Conservation (phyloP, 2,329 filamentous ascomycete genomes). For the Hypomyces perniciosus region DNA sequence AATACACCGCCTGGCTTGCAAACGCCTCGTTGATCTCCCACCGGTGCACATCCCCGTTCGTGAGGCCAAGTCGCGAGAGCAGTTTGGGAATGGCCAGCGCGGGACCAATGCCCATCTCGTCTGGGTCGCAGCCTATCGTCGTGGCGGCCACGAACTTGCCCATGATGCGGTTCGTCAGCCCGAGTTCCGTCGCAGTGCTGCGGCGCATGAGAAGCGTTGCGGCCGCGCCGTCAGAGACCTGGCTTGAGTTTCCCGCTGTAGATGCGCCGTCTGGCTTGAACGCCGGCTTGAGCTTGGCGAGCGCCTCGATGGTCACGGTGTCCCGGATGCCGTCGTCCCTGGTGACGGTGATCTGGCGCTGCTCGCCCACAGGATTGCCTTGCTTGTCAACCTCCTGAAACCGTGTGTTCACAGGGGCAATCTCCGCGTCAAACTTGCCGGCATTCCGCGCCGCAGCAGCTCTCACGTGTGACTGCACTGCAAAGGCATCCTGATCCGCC, state of each 20-base stretch:
- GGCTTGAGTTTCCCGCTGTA: constrained; percentile 81
- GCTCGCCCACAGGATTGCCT: constrained; percentile 48
- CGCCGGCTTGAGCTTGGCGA: constrained; percentile 77
- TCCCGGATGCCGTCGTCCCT: constrained; percentile 80
- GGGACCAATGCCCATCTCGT: constrained; percentile 92
- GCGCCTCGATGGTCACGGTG: constrained; percentile 59
- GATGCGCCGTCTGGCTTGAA: constrained; percentile 69
- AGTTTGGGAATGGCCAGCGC: constrained; percentile 80
- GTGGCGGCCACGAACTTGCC: constrained; percentile 76
- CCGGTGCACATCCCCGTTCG: constrained; percentile 63
- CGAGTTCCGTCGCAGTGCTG: constrained; percentile 69
- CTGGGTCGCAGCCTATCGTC: constrained; percentile 72
- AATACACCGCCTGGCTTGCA: constrained; percentile 63
- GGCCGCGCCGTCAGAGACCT: constrained; percentile 84
- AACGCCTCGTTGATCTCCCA: constrained; percentile 94
- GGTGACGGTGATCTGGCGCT: constrained; percentile 59
- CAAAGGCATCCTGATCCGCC: constrained; percentile 77
- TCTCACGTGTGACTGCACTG: constrained; percentile 65
- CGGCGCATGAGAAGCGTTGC: constrained; percentile 79
- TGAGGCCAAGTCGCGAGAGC: constrained; percentile 61
- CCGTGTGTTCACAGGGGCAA: constrained; percentile 69
- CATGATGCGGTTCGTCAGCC: constrained; percentile 62
- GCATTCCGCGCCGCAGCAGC: constrained; percentile 63
- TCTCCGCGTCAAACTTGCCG: constrained; percentile 71
- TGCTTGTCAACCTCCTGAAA: constrained; percentile 59